Conservation (phyloP, 2,329 filamentous ascomycete genomes). For the Aspergillus eucalypticola region DNA sequence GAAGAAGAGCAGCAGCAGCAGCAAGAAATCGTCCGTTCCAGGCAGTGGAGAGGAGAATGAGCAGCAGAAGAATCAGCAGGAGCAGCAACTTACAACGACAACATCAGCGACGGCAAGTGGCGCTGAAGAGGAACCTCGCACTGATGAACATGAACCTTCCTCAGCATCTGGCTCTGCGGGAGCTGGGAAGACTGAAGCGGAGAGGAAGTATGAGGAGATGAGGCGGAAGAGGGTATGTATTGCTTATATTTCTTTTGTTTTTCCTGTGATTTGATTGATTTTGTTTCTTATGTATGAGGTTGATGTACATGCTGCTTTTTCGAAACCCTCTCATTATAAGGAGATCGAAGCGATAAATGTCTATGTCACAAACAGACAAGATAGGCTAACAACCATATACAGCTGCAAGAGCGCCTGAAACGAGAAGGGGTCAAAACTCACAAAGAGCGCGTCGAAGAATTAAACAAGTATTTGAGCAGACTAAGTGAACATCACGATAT, state of each 20-base stretch:
- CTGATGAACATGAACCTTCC: constrained; percentile 8
- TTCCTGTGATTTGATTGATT: constrained; percentile 7
- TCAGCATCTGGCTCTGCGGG: not conserved
- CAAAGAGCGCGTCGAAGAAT: constrained; percentile 91
- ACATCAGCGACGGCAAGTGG: not conserved
- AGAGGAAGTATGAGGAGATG: constrained; percentile 77
- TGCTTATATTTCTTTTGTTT: not conserved
- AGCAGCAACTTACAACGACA: not conserved
- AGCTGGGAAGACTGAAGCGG: constrained; percentile 74
- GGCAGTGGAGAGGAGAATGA: not conserved
- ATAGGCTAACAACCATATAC: constrained; percentile 7
- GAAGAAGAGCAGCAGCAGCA: constrained; percentile 49
- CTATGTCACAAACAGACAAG: not conserved
- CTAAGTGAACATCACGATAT: constrained; percentile 98
- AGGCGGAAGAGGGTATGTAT: constrained; percentile 73
- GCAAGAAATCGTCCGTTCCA: constrained; percentile 1
- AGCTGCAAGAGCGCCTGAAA: constrained; percentile 80
- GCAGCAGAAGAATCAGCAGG: constrained; percentile 18
- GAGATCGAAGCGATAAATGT: not conserved
- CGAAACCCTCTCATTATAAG: no score
- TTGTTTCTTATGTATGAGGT: not conserved
- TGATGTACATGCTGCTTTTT: no score
- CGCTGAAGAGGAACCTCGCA: not conserved
- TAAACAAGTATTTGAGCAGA: constrained; percentile 89
- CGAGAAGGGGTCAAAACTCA: constrained; percentile 92